Evolutionary conservation across 2,329 filamentous ascomycete species (phyloP).

Genomic region (Aspergillus pseudoglaucus): DNA sequence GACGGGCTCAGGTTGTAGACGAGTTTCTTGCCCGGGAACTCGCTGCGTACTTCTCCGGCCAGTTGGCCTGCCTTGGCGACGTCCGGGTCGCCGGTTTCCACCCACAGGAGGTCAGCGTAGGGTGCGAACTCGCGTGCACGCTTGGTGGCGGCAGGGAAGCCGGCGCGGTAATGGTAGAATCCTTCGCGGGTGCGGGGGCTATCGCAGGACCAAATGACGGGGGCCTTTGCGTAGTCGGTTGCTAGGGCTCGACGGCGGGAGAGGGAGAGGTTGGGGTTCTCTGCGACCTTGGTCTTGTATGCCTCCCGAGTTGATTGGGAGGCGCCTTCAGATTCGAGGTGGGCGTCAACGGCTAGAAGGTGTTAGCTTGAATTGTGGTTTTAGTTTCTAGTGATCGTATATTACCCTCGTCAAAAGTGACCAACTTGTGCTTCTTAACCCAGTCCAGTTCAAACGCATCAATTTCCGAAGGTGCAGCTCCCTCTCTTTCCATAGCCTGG

Average conservation of each 20-base stretch:
- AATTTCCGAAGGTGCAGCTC: conserved; percentile 71
- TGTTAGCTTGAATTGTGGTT: conserved; percentile 5
- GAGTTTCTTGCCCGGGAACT: conserved; percentile 72
- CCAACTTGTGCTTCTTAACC: conserved; percentile 77
- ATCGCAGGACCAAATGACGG: conserved; percentile 83
- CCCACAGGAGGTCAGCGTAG: conserved; percentile 92
- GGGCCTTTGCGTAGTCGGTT: conserved; percentile 56
- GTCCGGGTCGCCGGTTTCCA: conserved; percentile 86
- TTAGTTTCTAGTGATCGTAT: background rate
- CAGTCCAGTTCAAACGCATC: conserved; percentile 79
- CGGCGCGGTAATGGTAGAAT: conserved; percentile 50
- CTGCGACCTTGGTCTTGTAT: conserved; percentile 58
- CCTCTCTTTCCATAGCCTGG: conserved; percentile 78
- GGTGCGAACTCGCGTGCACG: conserved; percentile 85
- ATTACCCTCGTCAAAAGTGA: conserved; percentile 78
- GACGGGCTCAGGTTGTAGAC: conserved; percentile 96
- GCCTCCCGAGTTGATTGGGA: conserved; percentile 57
- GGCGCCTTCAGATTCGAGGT: conserved; percentile 62
- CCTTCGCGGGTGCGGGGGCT: conserved; percentile 89
- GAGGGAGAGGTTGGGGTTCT: conserved; percentile 69
- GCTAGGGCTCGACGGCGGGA: conserved; percentile 69
- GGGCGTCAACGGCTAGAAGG: conserved; percentile 60
- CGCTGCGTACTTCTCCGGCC: conserved; percentile 64
- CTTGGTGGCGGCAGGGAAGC: conserved; percentile 82
- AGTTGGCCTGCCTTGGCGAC: conserved; percentile 71